These are phyloP conservation scores for Dioscorea alata DNA, from an alignment of 106 monocot genomes.

Conservation along the genomic window DNA sequence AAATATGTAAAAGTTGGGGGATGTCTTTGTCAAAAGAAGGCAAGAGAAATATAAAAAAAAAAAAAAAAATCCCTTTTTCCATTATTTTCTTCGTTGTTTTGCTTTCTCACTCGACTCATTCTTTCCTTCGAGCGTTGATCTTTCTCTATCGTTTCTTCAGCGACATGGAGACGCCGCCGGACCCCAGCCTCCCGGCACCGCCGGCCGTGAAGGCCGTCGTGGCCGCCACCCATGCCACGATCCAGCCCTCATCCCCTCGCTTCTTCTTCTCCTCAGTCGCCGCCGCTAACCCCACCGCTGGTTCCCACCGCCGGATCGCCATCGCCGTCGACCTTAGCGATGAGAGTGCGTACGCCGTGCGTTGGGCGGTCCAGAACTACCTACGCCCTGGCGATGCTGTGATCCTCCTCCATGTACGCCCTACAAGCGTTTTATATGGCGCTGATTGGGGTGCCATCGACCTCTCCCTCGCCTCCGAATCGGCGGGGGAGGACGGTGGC, in stretches of 20 bases:
- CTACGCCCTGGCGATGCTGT: constrained; percentile 45
- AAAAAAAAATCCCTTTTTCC: too few relatives aligned
- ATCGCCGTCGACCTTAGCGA: constrained; percentile 39
- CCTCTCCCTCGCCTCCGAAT: not conserved
- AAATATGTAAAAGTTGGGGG: too few relatives aligned
- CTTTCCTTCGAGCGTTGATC: too few relatives aligned
- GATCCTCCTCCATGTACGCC: constrained; percentile 36
- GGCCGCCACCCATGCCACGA: constrained; percentile 1
- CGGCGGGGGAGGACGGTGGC: not conserved
- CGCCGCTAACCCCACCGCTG: constrained; percentile 5
- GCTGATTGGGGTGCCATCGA: constrained; percentile 42
- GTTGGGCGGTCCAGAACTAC: constrained; percentile 42
- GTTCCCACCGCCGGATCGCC: constrained; percentile 29
- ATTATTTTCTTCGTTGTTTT: too few relatives aligned
- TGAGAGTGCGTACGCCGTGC: constrained; percentile 35
- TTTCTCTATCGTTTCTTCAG: too few relatives aligned
- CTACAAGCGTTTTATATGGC: constrained; percentile 38
- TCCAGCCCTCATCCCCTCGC: constrained; percentile 16
- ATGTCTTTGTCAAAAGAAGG: too few relatives aligned
- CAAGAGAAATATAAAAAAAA: too few relatives aligned
- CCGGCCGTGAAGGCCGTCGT: not conserved
- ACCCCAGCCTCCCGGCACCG: not conserved
- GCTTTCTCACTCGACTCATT: too few relatives aligned
- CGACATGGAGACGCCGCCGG: too few relatives aligned
- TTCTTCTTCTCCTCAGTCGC: constrained; percentile 27